Percentiles rank a stretch among this genome's conserved stretches.
These are phyloP conservation scores for Colletotrichum tropicicola DNA, from an alignment of 2,329 filamentous ascomycete species.

Conservation along the genomic window DNA sequence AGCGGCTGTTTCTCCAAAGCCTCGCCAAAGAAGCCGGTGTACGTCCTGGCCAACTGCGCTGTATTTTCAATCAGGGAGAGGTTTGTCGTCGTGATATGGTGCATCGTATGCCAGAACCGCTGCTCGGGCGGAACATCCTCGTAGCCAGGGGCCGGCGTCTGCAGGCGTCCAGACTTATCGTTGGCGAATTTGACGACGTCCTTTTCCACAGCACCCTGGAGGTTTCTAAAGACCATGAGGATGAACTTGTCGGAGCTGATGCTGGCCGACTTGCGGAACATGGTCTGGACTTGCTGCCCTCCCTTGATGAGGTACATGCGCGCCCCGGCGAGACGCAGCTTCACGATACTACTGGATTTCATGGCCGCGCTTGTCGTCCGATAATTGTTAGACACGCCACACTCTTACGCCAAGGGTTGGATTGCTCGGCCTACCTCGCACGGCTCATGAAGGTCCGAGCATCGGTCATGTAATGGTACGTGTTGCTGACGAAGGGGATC, in stretches of 20 bases:
- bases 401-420: background rate
- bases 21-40: constrained; percentile 22
- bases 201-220: constrained; percentile 17
- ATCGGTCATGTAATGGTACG: constrained; percentile 30
- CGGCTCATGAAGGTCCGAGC: constrained; percentile 22
- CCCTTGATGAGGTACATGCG: constrained; percentile 30
- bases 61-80: constrained; percentile 26
- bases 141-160: constrained; percentile 27
- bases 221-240: constrained; percentile 18
- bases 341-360: constrained; percentile 12
- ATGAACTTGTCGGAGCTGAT: constrained; percentile 33
- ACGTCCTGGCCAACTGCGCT: constrained; percentile 21
- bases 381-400: background rate
- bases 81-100: constrained; percentile 29
- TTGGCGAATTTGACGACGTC: constrained; percentile 23
- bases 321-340: constrained; percentile 24
- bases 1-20: constrained; percentile 21
- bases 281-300: constrained; percentile 20
- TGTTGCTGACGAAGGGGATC: constrained; percentile 32
- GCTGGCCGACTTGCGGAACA: constrained; percentile 30
- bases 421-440: constrained; percentile 17
- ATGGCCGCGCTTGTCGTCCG: background rate
- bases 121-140: constrained; percentile 27
- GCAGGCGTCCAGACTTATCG: constrained; percentile 32
- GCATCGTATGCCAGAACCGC: constrained; percentile 34